Conservation (phyloP, 2,329 filamentous ascomycete genomes). For the Neodidymelliopsis sp. region DNA sequence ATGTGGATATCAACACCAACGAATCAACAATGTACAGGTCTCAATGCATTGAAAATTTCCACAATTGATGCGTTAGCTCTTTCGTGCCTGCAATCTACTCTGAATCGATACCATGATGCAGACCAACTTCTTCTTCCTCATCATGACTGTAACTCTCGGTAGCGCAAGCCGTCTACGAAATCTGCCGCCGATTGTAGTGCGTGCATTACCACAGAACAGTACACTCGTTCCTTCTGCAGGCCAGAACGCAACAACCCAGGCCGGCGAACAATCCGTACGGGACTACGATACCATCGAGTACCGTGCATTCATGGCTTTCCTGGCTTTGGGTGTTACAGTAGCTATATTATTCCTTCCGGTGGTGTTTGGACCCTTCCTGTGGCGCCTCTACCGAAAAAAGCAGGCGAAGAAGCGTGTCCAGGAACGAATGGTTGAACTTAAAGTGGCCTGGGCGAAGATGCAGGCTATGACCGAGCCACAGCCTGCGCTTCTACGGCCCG, state of each 20-base stretch:
- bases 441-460: background rate
- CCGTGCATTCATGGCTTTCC: constrained; percentile 1
- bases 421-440: background rate
- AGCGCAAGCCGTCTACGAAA: background rate
- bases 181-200: background rate
- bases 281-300: constrained; percentile 1
- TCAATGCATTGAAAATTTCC: too few species aligned
- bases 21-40: too few species aligned
- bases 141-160: background rate
- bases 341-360: background rate
- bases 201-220: background rate
- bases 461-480: background rate
- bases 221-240: background rate
- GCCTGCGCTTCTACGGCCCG: background rate
- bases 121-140: background rate
- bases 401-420: background rate
- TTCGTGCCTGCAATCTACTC: too few species aligned
- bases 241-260: background rate
- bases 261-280: background rate
- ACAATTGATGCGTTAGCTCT: too few species aligned
- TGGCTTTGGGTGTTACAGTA: background rate
- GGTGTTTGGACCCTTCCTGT: background rate
- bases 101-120: too few species aligned
- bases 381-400: background rate
- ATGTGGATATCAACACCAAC: too few species aligned